Base-by-base conservation (phyloP, 169 alveolate genomes). In the Plasmodium knowlesi region DNA sequence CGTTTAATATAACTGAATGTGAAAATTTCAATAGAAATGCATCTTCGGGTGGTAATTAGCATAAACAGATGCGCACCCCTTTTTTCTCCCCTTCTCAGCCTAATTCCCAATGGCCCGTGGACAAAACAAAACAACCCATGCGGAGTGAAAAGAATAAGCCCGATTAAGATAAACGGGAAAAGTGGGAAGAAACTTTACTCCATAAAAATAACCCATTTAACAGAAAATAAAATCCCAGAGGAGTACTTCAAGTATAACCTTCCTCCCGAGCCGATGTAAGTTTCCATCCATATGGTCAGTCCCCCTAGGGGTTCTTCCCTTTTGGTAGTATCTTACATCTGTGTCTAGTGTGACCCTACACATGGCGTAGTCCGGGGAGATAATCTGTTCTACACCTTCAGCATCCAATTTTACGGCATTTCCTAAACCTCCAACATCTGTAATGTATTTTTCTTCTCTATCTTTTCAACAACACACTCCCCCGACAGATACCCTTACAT, bases 231-330 rank as follows among this genome's bases (percentile, higher is more conserved):
- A 16, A 86, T 86, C 39, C 93, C 93, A 19, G 86, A 86, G 28
- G 93, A 86, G 41, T 86, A 86, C 71, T n/a, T 86, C 28, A 76
- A 86, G 28, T 74, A 86, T 57, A 86, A 86, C 32, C 79, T 86
- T 6, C 93, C 93, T 10, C 50, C 43, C 10, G 93, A 86, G 37
- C 93, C 93, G 30, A 86, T 86, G 93, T 86, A 86, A 73, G 85
- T 19, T 57, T 54, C 22, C 34, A 57, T n/a, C 14, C 50, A 54
- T 5, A 25, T 19, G 50, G 22, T 28, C 28, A 28, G 34, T 25
- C 28, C 5, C 83, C 25, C 30, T 32, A 37, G 32, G 28, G 22
- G 28, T 30, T 10, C 0, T 3, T 12, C 50, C 67, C 25, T 0
- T 32, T 76, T 32, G 37, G 41, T 22, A 54, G 39, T 14, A 14